Conservation (phyloP, 768 basidiomycete genomes). For the Amanita rubescens region DNA sequence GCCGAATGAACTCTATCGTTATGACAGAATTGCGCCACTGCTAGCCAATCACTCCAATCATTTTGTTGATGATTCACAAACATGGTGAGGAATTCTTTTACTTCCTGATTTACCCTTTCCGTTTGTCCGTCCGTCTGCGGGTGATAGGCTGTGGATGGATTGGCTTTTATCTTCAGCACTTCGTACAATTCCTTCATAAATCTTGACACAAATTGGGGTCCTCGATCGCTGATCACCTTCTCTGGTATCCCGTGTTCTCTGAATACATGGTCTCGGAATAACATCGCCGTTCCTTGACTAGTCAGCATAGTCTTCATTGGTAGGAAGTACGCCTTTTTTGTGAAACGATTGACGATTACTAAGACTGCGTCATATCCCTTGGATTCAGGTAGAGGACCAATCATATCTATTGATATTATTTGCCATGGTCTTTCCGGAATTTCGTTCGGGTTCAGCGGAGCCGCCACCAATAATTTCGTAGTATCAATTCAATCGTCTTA, state of each 20-base stretch:
- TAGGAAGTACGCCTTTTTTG: constrained; percentile 60
- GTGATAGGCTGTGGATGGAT: constrained; percentile 34
- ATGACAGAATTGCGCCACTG: constrained; percentile 12
- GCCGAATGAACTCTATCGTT: constrained; percentile 13
- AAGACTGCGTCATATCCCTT: neutral
- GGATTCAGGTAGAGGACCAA: neutral
- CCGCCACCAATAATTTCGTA: no score
- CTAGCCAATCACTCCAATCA: constrained; percentile 16
- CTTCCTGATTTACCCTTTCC: constrained; percentile 22
- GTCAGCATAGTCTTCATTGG: constrained; percentile 14
- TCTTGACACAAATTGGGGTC: constrained; percentile 7
- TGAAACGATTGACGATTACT: constrained; percentile 38
- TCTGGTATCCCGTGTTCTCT: constrained; percentile 3
- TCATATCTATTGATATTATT: neutral
- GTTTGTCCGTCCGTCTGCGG: constrained; percentile 26
- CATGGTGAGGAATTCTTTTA: no score
- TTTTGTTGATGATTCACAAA: no score
- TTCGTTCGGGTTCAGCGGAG: neutral
- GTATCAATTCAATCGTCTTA: no score
- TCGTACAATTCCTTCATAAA: neutral
- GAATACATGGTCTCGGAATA: constrained; percentile 5
- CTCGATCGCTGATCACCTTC: constrained; percentile 8
- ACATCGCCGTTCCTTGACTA: neutral
- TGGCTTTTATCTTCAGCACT: constrained; percentile 17
- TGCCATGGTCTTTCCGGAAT: neutral